Base-by-base conservation (phyloP, 2,329 filamentous ascomycete genomes). In the Fusarium burgessii region DNA sequence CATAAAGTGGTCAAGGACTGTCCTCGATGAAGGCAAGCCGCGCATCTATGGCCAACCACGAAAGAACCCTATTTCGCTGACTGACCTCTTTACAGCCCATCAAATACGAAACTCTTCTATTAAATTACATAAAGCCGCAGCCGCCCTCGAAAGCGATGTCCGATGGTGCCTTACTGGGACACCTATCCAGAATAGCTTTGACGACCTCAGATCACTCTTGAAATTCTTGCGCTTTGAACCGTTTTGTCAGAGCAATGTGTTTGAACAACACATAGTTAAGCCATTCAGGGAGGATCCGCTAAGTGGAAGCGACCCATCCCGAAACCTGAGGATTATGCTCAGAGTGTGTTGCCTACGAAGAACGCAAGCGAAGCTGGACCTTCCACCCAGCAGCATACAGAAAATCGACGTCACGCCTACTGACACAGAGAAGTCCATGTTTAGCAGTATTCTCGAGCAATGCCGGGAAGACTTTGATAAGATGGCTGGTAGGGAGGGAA, bases 131-230 rank as follows among this genome's bases (percentile, higher is more conserved):
- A 52, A 54, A 4, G 60, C 60, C 0, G 41, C 15, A 0, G 6
- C 13, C 1, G 0, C 23, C 0, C 63, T 63, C 1, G 8, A 33
- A 33, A 41, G 55, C 0, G n/a, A 52, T 0, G 9, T 20, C 0
- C 6, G 47, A 0, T 63, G 56, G 56, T 60, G 46, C 2, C 40
- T 63, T 0, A 60, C 60, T 0, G 63, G 60, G 0, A 66, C 60
- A 2, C 63, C 63, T 0, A 65, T 66, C 0, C 63, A 65, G 0
- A 65, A 66, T 1, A 52, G 18, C 3, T 45, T 66, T 0, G 47
- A 66, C 4, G 63, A 66, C 2, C 42, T 66, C 1, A 18, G 49
- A 2, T 59, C 61, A 0, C 3, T 66, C 0, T 2, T 66, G 0
- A 23, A 54, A 0, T 66, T 66, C 8, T 54, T 66, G 3, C 46